Percentiles rank a stretch among this genome's conserved stretches.
Conservation (phyloP, 1,284 basidiomycete species). For the Leccinum insigne region DNA sequence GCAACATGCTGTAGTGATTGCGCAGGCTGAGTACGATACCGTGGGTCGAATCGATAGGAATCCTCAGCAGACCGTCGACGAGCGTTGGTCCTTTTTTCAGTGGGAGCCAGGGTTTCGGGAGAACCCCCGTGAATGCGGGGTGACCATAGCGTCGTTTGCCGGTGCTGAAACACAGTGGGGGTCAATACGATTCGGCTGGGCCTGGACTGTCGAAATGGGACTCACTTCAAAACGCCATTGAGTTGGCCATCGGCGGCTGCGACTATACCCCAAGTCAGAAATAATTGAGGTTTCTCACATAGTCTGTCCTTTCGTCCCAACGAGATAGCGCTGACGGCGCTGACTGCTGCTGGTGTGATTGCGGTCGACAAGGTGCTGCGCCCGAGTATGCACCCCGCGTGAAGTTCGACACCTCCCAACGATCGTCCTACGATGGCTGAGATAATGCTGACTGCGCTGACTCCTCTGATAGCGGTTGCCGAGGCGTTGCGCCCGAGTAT, state of each 20-base stretch:
- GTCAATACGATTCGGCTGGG: background rate
- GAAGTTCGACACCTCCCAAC: too few species aligned
- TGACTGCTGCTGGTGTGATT: too few species aligned
- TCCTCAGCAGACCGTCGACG: constrained; percentile 37
- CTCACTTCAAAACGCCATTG: constrained; percentile 84
- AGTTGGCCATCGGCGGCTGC: constrained; percentile 93
- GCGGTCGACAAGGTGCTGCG: too few species aligned
- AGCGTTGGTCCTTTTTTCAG: constrained; percentile 77
- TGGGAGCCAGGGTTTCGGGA: constrained; percentile 92
- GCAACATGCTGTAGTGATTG: constrained; percentile 58
- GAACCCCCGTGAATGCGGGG: constrained; percentile 86
- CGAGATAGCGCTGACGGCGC: too few species aligned
- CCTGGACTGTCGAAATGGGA: constrained; percentile 4
- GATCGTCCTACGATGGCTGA: too few species aligned
- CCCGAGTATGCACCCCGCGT: too few species aligned
- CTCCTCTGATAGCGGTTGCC: too few species aligned
- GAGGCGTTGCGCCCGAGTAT: too few species aligned
- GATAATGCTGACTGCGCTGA: too few species aligned
- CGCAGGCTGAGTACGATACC: constrained; percentile 76
- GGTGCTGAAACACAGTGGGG: constrained; percentile 49
- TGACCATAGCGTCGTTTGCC: constrained; percentile 89
- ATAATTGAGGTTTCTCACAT: constrained; percentile 48
- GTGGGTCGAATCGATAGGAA: constrained; percentile 44
- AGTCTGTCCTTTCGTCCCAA: constrained; percentile 83
- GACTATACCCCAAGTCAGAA: constrained; percentile 47